Evolutionary conservation across 805 yeast genomes (phyloP).

Genomic region (Wickerhamiella australiensis): DNA sequence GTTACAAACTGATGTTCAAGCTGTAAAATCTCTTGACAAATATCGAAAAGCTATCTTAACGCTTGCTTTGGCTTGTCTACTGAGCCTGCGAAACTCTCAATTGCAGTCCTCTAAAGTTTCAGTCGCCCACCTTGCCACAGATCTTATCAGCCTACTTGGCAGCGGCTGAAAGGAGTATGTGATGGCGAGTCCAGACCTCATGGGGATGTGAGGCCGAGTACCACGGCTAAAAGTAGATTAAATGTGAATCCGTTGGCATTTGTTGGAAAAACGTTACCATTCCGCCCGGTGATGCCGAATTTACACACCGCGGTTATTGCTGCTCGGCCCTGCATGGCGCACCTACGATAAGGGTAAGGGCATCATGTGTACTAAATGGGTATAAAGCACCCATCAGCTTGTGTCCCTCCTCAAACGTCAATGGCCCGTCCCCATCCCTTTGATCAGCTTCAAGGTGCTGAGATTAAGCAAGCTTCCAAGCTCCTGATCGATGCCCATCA

Average conservation of each 20-base stretch:
- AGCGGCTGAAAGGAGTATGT: neutral
- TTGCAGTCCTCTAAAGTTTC: too few relatives aligned
- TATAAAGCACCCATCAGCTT: neutral
- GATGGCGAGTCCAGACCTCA: neutral
- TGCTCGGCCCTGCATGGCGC: neutral
- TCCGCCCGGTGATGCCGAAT: neutral
- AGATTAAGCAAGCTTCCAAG: conserved; percentile 23
- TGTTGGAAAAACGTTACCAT: neutral
- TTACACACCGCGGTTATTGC: neutral
- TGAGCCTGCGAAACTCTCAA: too few relatives aligned
- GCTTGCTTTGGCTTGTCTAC: too few relatives aligned
- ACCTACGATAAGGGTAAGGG: neutral
- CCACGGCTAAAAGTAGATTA: neutral
- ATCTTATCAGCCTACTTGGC: neutral
- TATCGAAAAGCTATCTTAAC: too few relatives aligned
- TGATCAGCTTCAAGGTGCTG: conserved; percentile 27
- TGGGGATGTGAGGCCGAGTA: neutral
- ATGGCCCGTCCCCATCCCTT: conserved; percentile 24
- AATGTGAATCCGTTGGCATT: neutral
- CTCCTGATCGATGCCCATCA: conserved; percentile 22
- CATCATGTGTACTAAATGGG: neutral
- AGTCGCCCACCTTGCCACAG: neutral
- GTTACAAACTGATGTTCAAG: too few relatives aligned
- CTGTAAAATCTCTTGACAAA: too few relatives aligned
- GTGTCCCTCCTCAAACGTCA: neutral